Evolutionary conservation across 768 basidiomycete genomes (phyloP).

Genomic region (Auricularia auricula-judae): DNA sequence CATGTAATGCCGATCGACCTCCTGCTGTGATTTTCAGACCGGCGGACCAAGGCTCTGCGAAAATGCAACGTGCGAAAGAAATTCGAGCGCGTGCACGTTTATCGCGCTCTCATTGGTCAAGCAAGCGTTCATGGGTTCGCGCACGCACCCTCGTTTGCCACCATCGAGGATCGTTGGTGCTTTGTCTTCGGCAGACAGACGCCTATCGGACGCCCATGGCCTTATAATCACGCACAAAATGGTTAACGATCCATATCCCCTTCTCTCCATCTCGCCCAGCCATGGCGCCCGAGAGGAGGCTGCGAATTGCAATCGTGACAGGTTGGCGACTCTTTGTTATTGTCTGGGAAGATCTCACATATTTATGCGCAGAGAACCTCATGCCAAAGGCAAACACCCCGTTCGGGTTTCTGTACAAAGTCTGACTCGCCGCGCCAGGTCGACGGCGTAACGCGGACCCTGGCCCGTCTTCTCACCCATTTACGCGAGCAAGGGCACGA

Average conservation of each 20-base stretch:
- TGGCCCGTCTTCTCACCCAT: slow-evolving; percentile 30
- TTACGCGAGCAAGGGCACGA: slow-evolving; percentile 29
- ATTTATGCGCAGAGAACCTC: slow-evolving; percentile 22
- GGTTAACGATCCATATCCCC: neutral
- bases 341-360: neutral
- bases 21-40: neutral
- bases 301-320: neutral
- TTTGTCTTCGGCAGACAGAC: neutral
- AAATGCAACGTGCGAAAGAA: neutral
- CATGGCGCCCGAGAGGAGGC: neutral
- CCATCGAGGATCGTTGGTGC: neutral
- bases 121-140: neutral
- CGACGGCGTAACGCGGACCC: slow-evolving; percentile 34
- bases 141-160: neutral
- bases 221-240: neutral
- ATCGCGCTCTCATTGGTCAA: neutral
- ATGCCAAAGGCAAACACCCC: slow-evolving; percentile 19
- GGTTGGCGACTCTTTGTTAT: neutral
- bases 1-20: neutral
- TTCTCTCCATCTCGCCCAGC: neutral
- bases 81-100: neutral
- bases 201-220: neutral
- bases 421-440: slow-evolving; percentile 9
- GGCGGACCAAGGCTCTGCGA: neutral
- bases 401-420: neutral